Evolutionary conservation across 208 protist genomes (phyloP), one percentile per base, ranked within the genome.

Genomic region (Leishmania mexicana): DNA sequence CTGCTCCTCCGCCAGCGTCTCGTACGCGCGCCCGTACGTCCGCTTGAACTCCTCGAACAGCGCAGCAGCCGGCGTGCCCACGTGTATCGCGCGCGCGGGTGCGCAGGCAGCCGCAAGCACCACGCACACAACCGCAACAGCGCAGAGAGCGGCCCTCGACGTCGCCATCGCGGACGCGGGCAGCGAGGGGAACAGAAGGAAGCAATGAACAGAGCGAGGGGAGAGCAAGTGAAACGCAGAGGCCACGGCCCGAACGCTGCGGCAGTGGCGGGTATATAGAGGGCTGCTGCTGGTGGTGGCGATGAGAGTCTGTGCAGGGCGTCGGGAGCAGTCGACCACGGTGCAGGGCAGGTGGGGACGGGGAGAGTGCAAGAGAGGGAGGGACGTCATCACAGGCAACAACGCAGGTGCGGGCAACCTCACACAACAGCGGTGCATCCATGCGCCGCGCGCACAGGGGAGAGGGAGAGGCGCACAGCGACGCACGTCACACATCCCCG

Each of bases 11-110:
- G 24, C 60, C 62, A 64, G 31, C 72, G 62, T 86, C 84, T 15
- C 57, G 81, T 92, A 94, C 60, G 45, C 68, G 42, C 82, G 87
- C 40, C 74, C 64, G 85, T 88, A 92, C 77, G 67, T 58, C 40
- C 57, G 35, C 81, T 93, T 93, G 86, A 90, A 93, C 57, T 72
- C 80, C 76, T 84, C 76, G 42, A 90, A 93, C 65, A 85, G 81
- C 58, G 57, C 75, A 70, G 74, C 60, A 28, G 80, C 76, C 24
- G 80, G 35, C 60, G 71, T 78, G 47, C 65, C 67, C 24, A 75
- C 72, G 76, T 84, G 49, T 38, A 89, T 68, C 28, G 78, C 81
- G 7, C 70, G 65, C 79, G 67, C 79, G 5, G 81, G 53, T 51
- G 72, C 53, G n/a, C 38, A 15, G 38, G 74, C 74, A 58, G 75